Conservation (phyloP, 2,329 filamentous ascomycete genomes). For the Bipolaris zeicola region DNA sequence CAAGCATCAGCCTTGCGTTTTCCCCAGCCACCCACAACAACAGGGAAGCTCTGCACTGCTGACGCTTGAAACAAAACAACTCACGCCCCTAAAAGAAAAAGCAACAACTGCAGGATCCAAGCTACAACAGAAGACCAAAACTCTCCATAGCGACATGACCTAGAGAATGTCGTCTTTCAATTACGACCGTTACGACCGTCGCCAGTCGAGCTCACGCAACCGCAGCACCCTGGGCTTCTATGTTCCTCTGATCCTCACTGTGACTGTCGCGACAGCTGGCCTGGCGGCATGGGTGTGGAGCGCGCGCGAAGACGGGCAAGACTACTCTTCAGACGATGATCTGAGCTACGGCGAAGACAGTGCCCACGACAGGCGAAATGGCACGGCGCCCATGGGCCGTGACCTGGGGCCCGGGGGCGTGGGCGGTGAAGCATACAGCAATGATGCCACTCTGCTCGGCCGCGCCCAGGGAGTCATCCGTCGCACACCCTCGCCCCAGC, state of each 20-base stretch:
- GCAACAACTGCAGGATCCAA: no score
- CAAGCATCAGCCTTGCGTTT: constrained; percentile 3
- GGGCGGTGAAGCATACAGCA: constrained; percentile 23
- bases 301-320: constrained; percentile 77
- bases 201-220: constrained; percentile 59
- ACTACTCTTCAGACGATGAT: constrained; percentile 62
- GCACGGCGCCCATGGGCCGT: constrained; percentile 26
- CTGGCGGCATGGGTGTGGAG: constrained; percentile 93
- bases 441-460: constrained; percentile 68
- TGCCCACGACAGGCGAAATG: constrained; percentile 23
- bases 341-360: constrained; percentile 52
- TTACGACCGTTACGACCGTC: constrained; percentile 62
- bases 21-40: constrained; percentile 14
- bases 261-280: constrained; percentile 84
- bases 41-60: constrained; percentile 12
- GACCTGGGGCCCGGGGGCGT: constrained; percentile 35
- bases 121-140: constrained; percentile 21
- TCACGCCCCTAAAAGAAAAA: constrained; percentile 4
- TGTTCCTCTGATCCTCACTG: constrained; percentile 84
- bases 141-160: constrained; percentile 19
- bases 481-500: constrained; percentile 83
- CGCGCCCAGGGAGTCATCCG: constrained; percentile 81
- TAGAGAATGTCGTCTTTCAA: constrained; percentile 46
- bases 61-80: constrained; percentile 7
- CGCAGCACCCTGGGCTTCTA: constrained; percentile 76